Evolutionary conservation across 441 rosid genomes (phyloP).

Genomic region (Cnidoscolus chayamansa): DNA sequence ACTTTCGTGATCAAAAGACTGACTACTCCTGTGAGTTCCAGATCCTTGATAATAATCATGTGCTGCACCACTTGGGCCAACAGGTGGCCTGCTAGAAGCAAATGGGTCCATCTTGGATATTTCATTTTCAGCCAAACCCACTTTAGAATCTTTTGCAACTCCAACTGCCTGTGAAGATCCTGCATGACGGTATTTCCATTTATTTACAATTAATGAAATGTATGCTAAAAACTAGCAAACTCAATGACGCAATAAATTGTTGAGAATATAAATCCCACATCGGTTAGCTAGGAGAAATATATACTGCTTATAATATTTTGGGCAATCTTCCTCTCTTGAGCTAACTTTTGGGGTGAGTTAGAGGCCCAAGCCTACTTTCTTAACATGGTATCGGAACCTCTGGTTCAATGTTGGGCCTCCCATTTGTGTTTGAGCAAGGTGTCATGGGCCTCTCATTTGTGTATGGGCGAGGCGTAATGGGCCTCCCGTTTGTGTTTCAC

Average conservation of each 20-base stretch:
- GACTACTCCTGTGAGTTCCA: conserved; percentile 63
- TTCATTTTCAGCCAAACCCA: conserved; percentile 59
- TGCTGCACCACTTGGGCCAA: conserved; percentile 57
- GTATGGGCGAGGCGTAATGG: too few species aligned
- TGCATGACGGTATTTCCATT: conserved; percentile 33
- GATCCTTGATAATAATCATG: conserved; percentile 80
- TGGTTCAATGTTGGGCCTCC: too few species aligned
- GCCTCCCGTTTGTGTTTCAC: too few species aligned
- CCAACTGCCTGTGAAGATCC: conserved; percentile 78
- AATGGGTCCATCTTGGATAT: conserved; percentile 59
- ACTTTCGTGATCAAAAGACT: conserved; percentile 88
- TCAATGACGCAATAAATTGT: neutral
- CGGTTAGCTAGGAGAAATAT: too few species aligned
- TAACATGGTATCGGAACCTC: too few species aligned
- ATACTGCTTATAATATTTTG: too few species aligned
- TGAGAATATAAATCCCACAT: too few species aligned
- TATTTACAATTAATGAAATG: conserved; percentile 13
- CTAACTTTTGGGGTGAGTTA: too few species aligned
- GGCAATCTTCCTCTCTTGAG: too few species aligned
- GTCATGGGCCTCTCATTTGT: too few species aligned
- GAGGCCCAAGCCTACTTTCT: too few species aligned
- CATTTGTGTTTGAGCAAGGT: too few species aligned
- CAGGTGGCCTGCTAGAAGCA: conserved; percentile 66
- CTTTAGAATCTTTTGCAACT: conserved; percentile 52
- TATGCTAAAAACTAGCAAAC: neutral